A percentile compares a stretch with the other conserved stretches of the same genome.
Conservation (phyloP, 2,329 filamentous ascomycete genomes). For the Basipetospora chlamydospora region DNA sequence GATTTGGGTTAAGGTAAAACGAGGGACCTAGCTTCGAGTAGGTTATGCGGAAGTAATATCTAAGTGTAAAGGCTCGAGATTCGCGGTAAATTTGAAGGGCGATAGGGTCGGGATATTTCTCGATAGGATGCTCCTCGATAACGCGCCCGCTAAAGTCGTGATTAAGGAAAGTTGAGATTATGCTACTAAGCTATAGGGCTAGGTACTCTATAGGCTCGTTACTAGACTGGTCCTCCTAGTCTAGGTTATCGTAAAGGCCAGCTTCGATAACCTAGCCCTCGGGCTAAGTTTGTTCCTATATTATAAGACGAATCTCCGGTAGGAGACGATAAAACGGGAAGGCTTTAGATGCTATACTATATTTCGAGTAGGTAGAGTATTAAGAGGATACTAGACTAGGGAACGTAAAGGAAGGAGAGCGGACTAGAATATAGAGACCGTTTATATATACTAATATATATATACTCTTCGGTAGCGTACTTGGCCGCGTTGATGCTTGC, state of each 20-base stretch:
- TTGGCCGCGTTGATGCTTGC: neutral
- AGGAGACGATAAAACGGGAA: slow-evolving; percentile 2
- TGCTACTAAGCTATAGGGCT: neutral
- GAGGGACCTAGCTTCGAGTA: slow-evolving; percentile 2
- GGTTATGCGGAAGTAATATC: slow-evolving; percentile 1
- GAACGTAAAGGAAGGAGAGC: neutral
- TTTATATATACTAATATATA: neutral
- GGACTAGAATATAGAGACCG: neutral
- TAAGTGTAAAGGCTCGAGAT: slow-evolving; percentile 1
- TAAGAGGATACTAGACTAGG: neutral
- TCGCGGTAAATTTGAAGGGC: slow-evolving; percentile 1
- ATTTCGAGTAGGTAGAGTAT: neutral
- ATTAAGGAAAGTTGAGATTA: neutral
- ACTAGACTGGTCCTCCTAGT: neutral
- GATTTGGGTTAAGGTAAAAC: slow-evolving; percentile 1
- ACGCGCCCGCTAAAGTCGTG: neutral
- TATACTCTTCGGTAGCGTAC: neutral
- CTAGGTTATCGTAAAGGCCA: neutral
- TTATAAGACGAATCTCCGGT: neutral
- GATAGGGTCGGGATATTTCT: slow-evolving; percentile 1
- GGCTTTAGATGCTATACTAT: neutral
- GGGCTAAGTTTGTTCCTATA: slow-evolving; percentile 1
- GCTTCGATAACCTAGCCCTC: slow-evolving; percentile 1
- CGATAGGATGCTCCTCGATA: neutral
- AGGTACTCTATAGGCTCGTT: slow-evolving; percentile 1